These are phyloP conservation scores for Lactarius evosmus DNA, from an alignment of 768 basidiomycete genomes.

Conservation along the genomic window DNA sequence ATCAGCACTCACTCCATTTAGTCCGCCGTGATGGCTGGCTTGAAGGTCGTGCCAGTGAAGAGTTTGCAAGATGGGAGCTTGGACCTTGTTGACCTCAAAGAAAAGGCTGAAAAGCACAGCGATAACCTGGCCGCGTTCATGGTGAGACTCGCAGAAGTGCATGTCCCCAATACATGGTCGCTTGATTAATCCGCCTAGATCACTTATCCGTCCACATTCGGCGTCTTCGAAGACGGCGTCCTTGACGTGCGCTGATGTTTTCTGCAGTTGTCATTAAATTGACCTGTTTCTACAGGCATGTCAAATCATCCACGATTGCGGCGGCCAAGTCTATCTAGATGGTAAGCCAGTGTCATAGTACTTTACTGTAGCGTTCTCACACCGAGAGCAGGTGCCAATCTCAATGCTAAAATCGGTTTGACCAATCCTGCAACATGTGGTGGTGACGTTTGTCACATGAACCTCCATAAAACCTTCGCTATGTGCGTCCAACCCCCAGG, in stretches of 20 bases:
- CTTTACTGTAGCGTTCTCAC: neutral
- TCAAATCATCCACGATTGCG: slow-evolving; percentile 89
- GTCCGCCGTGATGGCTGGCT: slow-evolving; percentile 96
- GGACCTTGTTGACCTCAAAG: slow-evolving; percentile 79
- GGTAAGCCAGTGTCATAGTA: slow-evolving; percentile 39
- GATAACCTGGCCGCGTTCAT: slow-evolving; percentile 94
- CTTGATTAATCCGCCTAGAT: slow-evolving; percentile 49
- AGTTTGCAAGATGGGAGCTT: slow-evolving; percentile 83
- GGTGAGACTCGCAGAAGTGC: slow-evolving; percentile 42
- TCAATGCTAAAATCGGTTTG: slow-evolving; percentile 90
- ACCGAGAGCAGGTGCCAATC: slow-evolving; percentile 62
- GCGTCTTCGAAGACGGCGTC: slow-evolving; percentile 94
- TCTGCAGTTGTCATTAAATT: neutral
- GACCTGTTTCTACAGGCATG: slow-evolving; percentile 57
- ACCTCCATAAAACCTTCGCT: slow-evolving; percentile 96
- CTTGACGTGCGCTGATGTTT: slow-evolving; percentile 48
- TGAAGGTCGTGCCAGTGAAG: slow-evolving; percentile 96
- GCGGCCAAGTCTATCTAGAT: slow-evolving; percentile 97
- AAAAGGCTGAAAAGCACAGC: slow-evolving; percentile 88
- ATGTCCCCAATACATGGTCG: slow-evolving; percentile 22
- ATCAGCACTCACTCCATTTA: slow-evolving; percentile 35
- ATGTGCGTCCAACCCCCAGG: slow-evolving; percentile 52
- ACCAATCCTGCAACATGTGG: slow-evolving; percentile 94
- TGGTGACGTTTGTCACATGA: slow-evolving; percentile 97
- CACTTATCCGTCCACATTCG: slow-evolving; percentile 96